These are phyloP conservation scores for Dioszegia aurantiaca DNA, from an alignment of 768 basidiomycete species.

Conservation along the genomic window DNA sequence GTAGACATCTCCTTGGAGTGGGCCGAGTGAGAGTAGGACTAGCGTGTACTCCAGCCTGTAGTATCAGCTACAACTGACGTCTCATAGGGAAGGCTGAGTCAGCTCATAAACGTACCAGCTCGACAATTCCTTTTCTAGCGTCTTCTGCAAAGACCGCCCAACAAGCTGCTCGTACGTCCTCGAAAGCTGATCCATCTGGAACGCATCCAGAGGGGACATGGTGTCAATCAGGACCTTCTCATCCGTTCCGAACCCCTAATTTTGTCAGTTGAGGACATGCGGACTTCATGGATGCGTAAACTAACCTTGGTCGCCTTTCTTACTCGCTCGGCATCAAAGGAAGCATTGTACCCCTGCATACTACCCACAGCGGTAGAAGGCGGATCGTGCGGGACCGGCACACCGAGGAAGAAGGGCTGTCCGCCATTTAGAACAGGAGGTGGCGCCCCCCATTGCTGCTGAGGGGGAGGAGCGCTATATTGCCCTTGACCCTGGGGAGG, in stretches of 20 bases:
- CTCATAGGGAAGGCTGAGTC: neutral
- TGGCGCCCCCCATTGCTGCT: constrained; percentile 23
- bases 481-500: too few species aligned
- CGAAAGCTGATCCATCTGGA: constrained; percentile 49
- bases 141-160: constrained; percentile 42
- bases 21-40: constrained; percentile 49
- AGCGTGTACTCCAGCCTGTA: constrained; percentile 50
- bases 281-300: neutral
- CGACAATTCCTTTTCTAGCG: constrained; percentile 52
- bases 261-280: neutral
- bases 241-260: constrained; percentile 50
- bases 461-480: constrained; percentile 22
- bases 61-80: neutral
- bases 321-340: constrained; percentile 50
- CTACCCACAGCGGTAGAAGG: constrained; percentile 42
- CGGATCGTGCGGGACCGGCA: constrained; percentile 46
- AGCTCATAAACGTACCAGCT: constrained; percentile 43
- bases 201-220: constrained; percentile 44
- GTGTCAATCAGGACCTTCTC: constrained; percentile 47
- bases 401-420: constrained; percentile 33
- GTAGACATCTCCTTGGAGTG: constrained; percentile 47
- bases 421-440: constrained; percentile 27
- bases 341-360: constrained; percentile 45
- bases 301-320: constrained; percentile 54
- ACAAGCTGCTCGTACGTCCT: constrained; percentile 49